Evolutionary conservation across 208 protist genomes (phyloP), one percentile per base, ranked within the genome.

Genomic region (Wallacemonas rigidus): DNA sequence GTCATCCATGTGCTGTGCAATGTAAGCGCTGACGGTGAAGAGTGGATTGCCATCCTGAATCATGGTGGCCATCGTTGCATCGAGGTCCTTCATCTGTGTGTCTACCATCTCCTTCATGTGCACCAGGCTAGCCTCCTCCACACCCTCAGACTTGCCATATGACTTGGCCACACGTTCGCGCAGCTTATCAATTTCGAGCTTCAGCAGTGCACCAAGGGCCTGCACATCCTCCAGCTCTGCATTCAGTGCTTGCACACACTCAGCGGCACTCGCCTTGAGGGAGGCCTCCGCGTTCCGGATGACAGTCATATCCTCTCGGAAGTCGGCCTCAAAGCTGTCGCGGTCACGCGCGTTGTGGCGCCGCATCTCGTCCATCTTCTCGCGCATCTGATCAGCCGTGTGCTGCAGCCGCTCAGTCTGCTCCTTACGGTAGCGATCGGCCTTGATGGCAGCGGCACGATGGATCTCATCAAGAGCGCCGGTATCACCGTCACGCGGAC

Each of bases 151-250:
- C 62, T 79, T 78, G 4, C 82, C 79, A 5, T 87, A 60, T 5
- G 79, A 75, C 39, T 86, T 77, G n/a, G 74, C 73, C 6, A 96
- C 74, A n/a, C 69, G 68, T 50, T 87, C 81, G 15, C 87, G 81
- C 56, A 96, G 65, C 60, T 82, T 84, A 36, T 93, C 87, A 4
- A 86, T 77, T 69, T 92, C 91, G 8, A 44, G 58, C 45, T 90
- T 90, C 9, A 96, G 74, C 35, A 88, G 47, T 8, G 80, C 85
- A 12, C 91, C 89, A 5, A 96, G 76, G 9, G 78, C 83, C 69
- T 96, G 91, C 71, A 94, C 80, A 40, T 94, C 86, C 44, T 87
- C 86, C 17, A 96, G 75, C 73, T 96, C 91, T 26, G 73, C 56
- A 72, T 96, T 96, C 14, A 96, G 64, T 12, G 72, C 72, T 71